phyloP scores from a whole-genome alignment of 495 filamentous ascomycete species.

The Aspergillus campestris region DNA sequence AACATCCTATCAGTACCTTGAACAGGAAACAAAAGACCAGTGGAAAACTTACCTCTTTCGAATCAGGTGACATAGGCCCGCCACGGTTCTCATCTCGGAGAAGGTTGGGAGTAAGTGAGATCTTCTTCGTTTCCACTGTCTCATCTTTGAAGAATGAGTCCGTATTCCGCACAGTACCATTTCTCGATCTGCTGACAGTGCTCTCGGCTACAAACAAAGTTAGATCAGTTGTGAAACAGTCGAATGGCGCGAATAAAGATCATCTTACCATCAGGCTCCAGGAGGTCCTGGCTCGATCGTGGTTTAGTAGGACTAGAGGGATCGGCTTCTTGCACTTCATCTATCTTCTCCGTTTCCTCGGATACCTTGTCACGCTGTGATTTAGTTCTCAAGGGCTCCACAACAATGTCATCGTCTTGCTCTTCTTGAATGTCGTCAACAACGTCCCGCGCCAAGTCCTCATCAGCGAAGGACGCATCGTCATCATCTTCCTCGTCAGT shows the following conservation, averaged over 20 bases:
- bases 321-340: conserved; percentile 23
- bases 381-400: conserved; percentile 40
- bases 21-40: conserved; percentile 13
- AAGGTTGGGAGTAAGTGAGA: conserved; percentile 92
- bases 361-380: conserved; percentile 25
- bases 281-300: conserved; percentile 59
- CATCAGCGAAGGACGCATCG: conserved; percentile 48
- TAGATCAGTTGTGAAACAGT: conserved; percentile 1
- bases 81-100: conserved; percentile 69
- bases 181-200: conserved; percentile 60
- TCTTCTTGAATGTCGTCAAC: conserved; percentile 29
- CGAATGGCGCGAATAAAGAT: not conserved
- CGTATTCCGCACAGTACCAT: conserved; percentile 77
- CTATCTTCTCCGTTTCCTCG: conserved; percentile 23
- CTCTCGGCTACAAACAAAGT: conserved; percentile 34
- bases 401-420: conserved; percentile 34
- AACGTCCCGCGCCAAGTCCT: conserved; percentile 36
- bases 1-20: conserved; percentile 14
- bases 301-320: conserved; percentile 29
- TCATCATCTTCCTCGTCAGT: conserved; percentile 70
- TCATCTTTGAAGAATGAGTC: conserved; percentile 98
- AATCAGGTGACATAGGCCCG: conserved; percentile 51
- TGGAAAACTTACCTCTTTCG: conserved; percentile 50
- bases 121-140: conserved; percentile 89
- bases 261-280: conserved; percentile 39